phyloP scores from a whole-genome alignment of 805 yeast species.

The Pichia nakasei region DNA sequence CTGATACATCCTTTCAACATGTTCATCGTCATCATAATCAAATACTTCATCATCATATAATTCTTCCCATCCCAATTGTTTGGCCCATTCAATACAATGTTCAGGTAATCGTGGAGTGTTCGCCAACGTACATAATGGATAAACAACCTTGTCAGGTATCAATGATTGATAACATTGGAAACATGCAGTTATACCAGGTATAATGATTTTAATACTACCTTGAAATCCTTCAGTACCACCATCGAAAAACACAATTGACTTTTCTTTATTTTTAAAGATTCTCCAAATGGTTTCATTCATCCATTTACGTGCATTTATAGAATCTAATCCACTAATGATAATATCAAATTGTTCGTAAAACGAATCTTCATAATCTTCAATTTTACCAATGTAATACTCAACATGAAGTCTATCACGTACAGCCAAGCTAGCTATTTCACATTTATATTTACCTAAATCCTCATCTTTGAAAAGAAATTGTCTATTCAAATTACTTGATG shows the following conservation, averaged over 20 bases:
- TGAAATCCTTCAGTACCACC: slow-evolving; percentile 95
- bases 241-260: slow-evolving; percentile 66
- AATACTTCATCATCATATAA: slow-evolving; percentile 32
- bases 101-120: slow-evolving; percentile 91
- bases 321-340: slow-evolving; percentile 82
- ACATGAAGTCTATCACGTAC: slow-evolving; percentile 37
- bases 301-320: slow-evolving; percentile 87
- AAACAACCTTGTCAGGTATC: slow-evolving; percentile 53
- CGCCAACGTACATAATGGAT: slow-evolving; percentile 90
- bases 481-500: slow-evolving; percentile 64
- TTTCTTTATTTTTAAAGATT: slow-evolving; percentile 43
- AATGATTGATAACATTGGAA: slow-evolving; percentile 86
- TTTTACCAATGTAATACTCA: slow-evolving; percentile 52
- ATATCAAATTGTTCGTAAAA: slow-evolving; percentile 64
- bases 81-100: slow-evolving; percentile 90
- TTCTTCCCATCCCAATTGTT: slow-evolving; percentile 64
- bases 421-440: slow-evolving; percentile 53
- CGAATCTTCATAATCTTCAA: slow-evolving; percentile 52
- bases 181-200: slow-evolving; percentile 82
- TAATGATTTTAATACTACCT: slow-evolving; percentile 82
- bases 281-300: slow-evolving; percentile 63
- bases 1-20: slow-evolving; percentile 54
- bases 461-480: slow-evolving; percentile 57
- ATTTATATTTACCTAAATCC: slow-evolving; percentile 62
- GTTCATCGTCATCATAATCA: slow-evolving; percentile 61